These are phyloP conservation scores for Diospyros kaki DNA, from an alignment of 148 eudicot genomes.

Conservation along the genomic window DNA sequence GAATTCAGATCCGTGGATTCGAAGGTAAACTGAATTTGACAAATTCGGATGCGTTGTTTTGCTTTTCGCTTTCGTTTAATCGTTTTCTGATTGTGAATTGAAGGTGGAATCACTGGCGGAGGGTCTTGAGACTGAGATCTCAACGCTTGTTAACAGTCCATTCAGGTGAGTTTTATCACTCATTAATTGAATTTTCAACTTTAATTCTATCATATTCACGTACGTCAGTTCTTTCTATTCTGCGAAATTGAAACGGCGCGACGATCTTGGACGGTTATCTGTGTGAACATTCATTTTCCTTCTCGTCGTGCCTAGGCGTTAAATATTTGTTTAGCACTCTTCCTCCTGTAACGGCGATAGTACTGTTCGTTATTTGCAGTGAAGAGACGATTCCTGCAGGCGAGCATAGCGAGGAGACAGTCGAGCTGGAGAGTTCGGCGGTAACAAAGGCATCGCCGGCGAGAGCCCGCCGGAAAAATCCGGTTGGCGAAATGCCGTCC, in stretches of 20 bases:
- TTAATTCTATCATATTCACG: background rate
- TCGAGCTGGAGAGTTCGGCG: constrained; percentile 13
- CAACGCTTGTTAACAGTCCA: constrained; percentile 10
- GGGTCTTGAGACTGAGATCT: constrained; percentile 19
- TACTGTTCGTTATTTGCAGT: constrained; percentile 12
- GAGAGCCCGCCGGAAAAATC: constrained; percentile 12
- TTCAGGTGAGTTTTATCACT: constrained; percentile 31
- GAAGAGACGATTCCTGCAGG: constrained; percentile 26
- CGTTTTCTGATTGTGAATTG: background rate
- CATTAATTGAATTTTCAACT: constrained; percentile 8
- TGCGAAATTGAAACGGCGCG: background rate
- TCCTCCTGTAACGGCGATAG: too few species aligned
- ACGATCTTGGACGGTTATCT: background rate
- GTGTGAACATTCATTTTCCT: background rate
- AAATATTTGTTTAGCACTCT: too few species aligned
- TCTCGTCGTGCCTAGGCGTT: background rate
- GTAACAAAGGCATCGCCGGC: constrained; percentile 9
- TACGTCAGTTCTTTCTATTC: background rate
- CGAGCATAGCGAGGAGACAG: constrained; percentile 19
- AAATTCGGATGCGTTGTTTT: background rate
- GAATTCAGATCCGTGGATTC: constrained; percentile 25
- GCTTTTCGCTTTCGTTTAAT: background rate
- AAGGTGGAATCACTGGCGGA: constrained; percentile 20
- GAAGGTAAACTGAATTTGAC: constrained; percentile 23
- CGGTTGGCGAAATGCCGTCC: constrained; percentile 24